These are phyloP conservation scores for Phytophthora tubulina DNA, from an alignment of 352 stramenopile species.

Conservation along the genomic window DNA sequence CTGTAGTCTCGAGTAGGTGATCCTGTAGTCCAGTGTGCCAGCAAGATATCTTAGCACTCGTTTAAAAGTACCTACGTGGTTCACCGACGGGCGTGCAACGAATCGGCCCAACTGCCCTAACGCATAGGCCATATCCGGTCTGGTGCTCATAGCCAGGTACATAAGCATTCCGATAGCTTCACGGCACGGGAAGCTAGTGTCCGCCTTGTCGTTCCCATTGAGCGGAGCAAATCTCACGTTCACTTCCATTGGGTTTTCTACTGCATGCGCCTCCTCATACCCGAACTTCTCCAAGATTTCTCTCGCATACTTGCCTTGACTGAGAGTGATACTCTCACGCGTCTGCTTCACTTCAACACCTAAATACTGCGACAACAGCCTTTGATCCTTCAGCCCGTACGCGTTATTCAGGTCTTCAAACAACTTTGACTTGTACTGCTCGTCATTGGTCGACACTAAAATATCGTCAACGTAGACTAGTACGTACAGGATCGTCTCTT, in stretches of 20 bases:
- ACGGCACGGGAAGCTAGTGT: constrained; percentile 2
- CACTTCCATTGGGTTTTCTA: constrained; percentile 15
- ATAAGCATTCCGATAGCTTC: constrained; percentile 17
- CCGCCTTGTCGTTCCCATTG: background rate
- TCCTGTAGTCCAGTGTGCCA: constrained; percentile 15
- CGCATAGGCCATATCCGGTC: constrained; percentile 17
- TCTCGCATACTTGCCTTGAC: constrained; percentile 7
- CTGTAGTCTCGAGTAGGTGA: constrained; percentile 8
- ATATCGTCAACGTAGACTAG: background rate
- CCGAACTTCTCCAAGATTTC: constrained; percentile 11
- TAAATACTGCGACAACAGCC: constrained; percentile 12
- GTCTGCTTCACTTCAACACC: constrained; percentile 13
- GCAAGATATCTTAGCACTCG: constrained; percentile 16
- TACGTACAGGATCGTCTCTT: constrained; percentile 1
- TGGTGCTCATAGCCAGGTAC: constrained; percentile 16
- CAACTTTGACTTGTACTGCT: constrained; percentile 1
- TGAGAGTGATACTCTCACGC: background rate
- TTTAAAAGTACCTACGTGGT: constrained; percentile 3
- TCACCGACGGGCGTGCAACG: background rate
- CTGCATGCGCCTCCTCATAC: constrained; percentile 22
- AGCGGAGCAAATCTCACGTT: constrained; percentile 2
- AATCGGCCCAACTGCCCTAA: constrained; percentile 21
- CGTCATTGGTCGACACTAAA: constrained; percentile 12
- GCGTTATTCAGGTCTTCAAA: constrained; percentile 9
- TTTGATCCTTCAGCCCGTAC: constrained; percentile 17